These are phyloP conservation scores for Fusarium penzigii DNA, from an alignment of 2,329 filamentous ascomycete species.

Conservation along the genomic window DNA sequence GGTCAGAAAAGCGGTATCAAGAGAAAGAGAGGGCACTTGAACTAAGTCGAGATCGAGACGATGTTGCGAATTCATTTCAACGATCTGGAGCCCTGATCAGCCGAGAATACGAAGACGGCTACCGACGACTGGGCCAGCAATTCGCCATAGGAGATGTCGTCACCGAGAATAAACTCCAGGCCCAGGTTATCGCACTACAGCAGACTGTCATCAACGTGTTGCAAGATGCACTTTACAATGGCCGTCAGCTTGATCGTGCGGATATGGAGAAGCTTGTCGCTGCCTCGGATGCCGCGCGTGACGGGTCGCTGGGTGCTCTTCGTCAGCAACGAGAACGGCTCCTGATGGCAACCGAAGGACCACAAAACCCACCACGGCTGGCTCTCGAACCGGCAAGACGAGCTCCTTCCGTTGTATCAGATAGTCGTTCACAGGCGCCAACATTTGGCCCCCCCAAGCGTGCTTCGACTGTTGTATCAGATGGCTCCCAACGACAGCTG, in stretches of 20 bases:
- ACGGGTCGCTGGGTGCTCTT: constrained; percentile 21
- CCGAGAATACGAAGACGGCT: constrained; percentile 27
- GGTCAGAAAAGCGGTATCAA: constrained; percentile 1
- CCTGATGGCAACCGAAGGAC: constrained; percentile 8
- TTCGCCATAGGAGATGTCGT: constrained; percentile 27
- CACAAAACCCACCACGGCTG: not conserved
- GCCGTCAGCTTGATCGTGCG: constrained; percentile 19
- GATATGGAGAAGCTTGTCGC: constrained; percentile 27
- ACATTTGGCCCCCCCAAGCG: constrained; percentile 1
- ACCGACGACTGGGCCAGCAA: constrained; percentile 18
- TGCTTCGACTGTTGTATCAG: not conserved
- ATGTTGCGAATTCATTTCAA: constrained; percentile 23
- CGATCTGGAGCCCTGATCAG: constrained; percentile 25
- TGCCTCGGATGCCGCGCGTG: constrained; percentile 25
- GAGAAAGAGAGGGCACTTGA: not conserved
- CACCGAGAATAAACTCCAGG: constrained; percentile 27
- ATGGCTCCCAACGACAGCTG: not conserved
- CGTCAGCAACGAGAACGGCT: constrained; percentile 23
- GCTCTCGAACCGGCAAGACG: not conserved
- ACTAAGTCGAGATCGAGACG: constrained; percentile 11
- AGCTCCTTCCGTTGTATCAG: constrained; percentile 2
- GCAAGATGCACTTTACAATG: constrained; percentile 23
- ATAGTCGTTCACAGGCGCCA: not conserved
- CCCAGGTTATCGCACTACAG: constrained; percentile 27
- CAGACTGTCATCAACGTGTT: constrained; percentile 29